Conservation (phyloP, 306 rosid species). For the Fagus crenata region DNA sequence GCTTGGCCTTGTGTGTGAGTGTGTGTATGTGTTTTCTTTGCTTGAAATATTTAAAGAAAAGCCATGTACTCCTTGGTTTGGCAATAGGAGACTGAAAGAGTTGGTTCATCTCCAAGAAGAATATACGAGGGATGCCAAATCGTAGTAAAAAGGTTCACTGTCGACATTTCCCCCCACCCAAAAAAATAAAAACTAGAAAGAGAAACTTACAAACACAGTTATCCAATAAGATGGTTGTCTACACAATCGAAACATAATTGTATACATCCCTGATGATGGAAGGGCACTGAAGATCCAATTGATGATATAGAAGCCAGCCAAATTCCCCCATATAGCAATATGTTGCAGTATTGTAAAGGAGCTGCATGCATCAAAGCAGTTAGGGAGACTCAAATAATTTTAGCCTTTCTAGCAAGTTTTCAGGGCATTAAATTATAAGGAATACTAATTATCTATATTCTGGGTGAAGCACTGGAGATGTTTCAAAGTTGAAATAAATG, state of each 20-base stretch:
- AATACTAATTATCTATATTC: background rate
- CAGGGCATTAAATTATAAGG: background rate
- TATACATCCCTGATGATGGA: slow-evolving; percentile 95
- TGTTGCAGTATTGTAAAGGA: slow-evolving; percentile 87
- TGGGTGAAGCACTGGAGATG: background rate
- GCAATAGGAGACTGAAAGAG: background rate
- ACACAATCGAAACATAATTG: slow-evolving; percentile 90
- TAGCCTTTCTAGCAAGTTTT: slow-evolving; percentile 15
- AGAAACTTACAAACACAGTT: slow-evolving; percentile 68
- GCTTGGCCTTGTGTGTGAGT: too few relatives aligned
- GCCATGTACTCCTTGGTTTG: too few relatives aligned
- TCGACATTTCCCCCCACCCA: background rate
- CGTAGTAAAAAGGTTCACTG: background rate
- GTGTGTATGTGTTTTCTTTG: too few relatives aligned
- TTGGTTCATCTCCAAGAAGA: slow-evolving; percentile 2
- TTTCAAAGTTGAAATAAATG: background rate
- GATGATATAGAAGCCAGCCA: slow-evolving; percentile 75
- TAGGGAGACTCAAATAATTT: slow-evolving; percentile 1
- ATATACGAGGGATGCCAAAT: background rate
- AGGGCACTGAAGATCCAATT: slow-evolving; percentile 88
- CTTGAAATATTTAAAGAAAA: too few relatives aligned
- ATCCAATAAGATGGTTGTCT: slow-evolving; percentile 90
- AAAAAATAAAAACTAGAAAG: slow-evolving; percentile 1
- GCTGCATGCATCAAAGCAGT: slow-evolving; percentile 56
- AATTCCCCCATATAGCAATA: slow-evolving; percentile 93